Percentiles rank a stretch among this genome's conserved stretches.
These are phyloP conservation scores for Talaromyces atroroseus DNA, from an alignment of 2,329 filamentous ascomycete genomes.

Conservation along the genomic window DNA sequence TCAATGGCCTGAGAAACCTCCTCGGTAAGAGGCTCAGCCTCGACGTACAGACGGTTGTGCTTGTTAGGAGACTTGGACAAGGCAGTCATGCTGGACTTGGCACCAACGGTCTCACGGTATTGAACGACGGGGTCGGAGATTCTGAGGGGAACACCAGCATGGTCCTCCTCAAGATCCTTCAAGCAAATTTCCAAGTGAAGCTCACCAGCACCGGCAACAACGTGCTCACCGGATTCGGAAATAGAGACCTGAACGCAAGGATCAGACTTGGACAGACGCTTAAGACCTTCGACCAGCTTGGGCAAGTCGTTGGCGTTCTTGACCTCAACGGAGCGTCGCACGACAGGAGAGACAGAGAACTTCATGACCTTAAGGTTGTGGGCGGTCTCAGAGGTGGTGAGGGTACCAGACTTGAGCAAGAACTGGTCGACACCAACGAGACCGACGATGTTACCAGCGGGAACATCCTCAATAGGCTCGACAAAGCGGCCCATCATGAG, in stretches of 20 bases:
- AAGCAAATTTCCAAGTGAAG: constrained; percentile 99
- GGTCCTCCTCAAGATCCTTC: constrained; percentile 99
- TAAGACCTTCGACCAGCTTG: constrained; percentile 99
- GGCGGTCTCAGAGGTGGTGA: constrained; percentile 92
- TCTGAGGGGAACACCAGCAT: constrained; percentile 95
- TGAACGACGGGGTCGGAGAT: constrained; percentile 97
- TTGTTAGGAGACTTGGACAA: constrained; percentile 99
- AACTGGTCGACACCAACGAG: constrained; percentile 99
- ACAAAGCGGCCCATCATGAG: constrained; percentile 99
- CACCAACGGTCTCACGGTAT: constrained; percentile 93
- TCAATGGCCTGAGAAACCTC: constrained; percentile 90
- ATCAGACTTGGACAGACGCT: constrained; percentile 99
- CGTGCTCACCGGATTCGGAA: constrained; percentile 91
- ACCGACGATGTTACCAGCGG: constrained; percentile 99
- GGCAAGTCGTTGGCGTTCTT: constrained; percentile 99
- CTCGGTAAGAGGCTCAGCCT: constrained; percentile 83
- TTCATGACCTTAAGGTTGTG: constrained; percentile 99
- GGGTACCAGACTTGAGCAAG: constrained; percentile 99
- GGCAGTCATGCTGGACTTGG: constrained; percentile 84
- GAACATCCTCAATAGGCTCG: constrained; percentile 98
- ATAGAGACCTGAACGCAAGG: constrained; percentile 93
- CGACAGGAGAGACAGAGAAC: constrained; percentile 99
- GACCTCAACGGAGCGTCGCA: constrained; percentile 97
- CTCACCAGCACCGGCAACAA: constrained; percentile 98
- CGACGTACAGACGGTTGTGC: constrained; percentile 99